Evolutionary conservation across 148 eudicot species (phyloP).

Genomic region (Chenopodium suecicum): DNA sequence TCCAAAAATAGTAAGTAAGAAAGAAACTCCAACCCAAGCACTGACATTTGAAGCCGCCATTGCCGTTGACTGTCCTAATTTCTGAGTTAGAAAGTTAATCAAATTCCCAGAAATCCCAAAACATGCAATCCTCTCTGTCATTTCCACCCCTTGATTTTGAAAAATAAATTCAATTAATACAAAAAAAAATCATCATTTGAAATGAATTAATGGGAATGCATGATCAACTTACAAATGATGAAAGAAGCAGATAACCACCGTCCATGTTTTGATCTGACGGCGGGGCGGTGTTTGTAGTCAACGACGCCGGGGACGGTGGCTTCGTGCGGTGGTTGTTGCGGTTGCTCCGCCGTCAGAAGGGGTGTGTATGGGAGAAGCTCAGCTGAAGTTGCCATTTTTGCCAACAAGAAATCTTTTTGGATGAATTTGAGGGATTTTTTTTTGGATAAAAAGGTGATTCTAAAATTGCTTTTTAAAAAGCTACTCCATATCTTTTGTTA

Average conservation of each 20-base stretch:
- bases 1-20: conserved; percentile 42
- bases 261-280: not conserved
- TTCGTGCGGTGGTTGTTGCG: not conserved
- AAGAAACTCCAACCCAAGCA: conserved; percentile 42
- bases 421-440: too few species aligned
- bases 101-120: conserved; percentile 31
- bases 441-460: too few species aligned
- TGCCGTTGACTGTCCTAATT: conserved; percentile 48
- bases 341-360: not conserved
- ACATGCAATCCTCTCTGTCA: conserved; percentile 34
- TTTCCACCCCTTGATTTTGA: conserved; percentile 26
- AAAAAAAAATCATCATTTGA: not conserved
- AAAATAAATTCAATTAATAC: too few species aligned
- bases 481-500: too few species aligned
- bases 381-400: not conserved
- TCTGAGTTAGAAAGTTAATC: conserved; percentile 40
- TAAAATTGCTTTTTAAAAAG: too few species aligned
- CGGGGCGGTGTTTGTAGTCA: not conserved
- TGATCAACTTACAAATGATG: not conserved
- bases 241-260: not conserved
- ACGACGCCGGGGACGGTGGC: not conserved
- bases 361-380: not conserved
- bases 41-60: conserved; percentile 45
- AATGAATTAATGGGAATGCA: not conserved
- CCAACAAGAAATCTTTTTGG: too few species aligned